These are phyloP conservation scores for Vishniacozyma victoriae DNA, from an alignment of 768 basidiomycete genomes.

Conservation along the genomic window DNA sequence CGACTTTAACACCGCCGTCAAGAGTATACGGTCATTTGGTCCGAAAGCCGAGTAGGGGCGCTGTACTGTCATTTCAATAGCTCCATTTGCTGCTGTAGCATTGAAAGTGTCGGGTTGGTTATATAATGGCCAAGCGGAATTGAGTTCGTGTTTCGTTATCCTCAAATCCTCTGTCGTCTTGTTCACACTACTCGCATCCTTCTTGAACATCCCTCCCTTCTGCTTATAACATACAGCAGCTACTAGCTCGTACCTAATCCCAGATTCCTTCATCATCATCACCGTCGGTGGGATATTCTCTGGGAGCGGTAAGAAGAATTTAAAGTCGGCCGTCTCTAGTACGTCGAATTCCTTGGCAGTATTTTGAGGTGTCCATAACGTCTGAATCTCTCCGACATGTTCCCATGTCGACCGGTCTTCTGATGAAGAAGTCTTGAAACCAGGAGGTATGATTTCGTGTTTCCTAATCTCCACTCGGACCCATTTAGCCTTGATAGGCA, in stretches of 20 bases:
- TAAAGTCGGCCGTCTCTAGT: slow-evolving; percentile 69
- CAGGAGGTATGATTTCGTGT: slow-evolving; percentile 60
- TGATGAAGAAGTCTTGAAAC: slow-evolving; percentile 13
- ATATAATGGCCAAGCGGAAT: slow-evolving; percentile 85
- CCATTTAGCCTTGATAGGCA: slow-evolving; percentile 82
- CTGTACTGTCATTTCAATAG: slow-evolving; percentile 67
- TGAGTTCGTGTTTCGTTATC: slow-evolving; percentile 89
- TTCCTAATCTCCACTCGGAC: slow-evolving; percentile 85
- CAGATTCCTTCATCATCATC: slow-evolving; percentile 63
- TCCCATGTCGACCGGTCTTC: slow-evolving; percentile 22
- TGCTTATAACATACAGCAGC: slow-evolving; percentile 79
- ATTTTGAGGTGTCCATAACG: slow-evolving; percentile 67
- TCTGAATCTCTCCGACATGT: slow-evolving; percentile 60
- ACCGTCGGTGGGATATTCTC: slow-evolving; percentile 85
- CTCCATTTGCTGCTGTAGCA: slow-evolving; percentile 57
- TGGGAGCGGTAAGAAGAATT: slow-evolving; percentile 84
- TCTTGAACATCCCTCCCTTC: slow-evolving; percentile 78
- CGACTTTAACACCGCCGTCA: slow-evolving; percentile 67
- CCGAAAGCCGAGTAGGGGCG: slow-evolving; percentile 75
- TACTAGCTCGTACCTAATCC: slow-evolving; percentile 83
- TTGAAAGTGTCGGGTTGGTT: slow-evolving; percentile 29
- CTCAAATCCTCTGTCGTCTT: slow-evolving; percentile 66
- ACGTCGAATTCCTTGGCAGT: slow-evolving; percentile 60
- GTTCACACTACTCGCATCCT: slow-evolving; percentile 64
- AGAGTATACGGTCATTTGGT: slow-evolving; percentile 71